Evolutionary conservation across 176 grass and related monocot species (phyloP).

Genomic region (Lolium perenne): DNA sequence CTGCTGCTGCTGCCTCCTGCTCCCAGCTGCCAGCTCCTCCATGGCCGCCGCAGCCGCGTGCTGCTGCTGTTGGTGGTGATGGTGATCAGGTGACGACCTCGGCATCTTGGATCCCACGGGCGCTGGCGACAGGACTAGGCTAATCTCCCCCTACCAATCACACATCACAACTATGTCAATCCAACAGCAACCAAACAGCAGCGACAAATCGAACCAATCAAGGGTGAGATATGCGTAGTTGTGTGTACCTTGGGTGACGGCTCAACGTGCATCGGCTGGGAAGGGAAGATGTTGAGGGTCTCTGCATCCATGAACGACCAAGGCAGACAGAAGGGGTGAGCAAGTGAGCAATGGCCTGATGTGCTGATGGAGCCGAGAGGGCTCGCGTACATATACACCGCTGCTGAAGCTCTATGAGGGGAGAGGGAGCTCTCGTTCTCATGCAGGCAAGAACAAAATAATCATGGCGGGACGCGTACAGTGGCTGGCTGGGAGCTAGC

Average conservation of each 20-base stretch:
- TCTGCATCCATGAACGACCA: slow-evolving; percentile 85
- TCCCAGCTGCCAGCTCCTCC: slow-evolving; percentile 55
- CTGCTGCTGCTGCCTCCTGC: slow-evolving; percentile 49
- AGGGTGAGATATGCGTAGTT: background rate
- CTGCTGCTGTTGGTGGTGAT: slow-evolving; percentile 49
- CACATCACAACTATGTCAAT: slow-evolving; percentile 1
- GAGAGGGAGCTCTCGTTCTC: background rate
- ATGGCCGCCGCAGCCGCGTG: slow-evolving; percentile 48
- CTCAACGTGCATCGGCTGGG: slow-evolving; percentile 91
- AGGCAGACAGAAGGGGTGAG: background rate
- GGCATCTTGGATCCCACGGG: slow-evolving; percentile 71
- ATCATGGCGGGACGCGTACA: slow-evolving; percentile 47
- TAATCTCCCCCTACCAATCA: slow-evolving; percentile 63
- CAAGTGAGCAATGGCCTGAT: slow-evolving; percentile 25
- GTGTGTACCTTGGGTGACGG: slow-evolving; percentile 64
- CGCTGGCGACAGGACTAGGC: slow-evolving; percentile 71
- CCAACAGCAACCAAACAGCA: background rate
- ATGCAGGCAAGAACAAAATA: slow-evolving; percentile 45
- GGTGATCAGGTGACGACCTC: slow-evolving; percentile 53
- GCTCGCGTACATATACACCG: slow-evolving; percentile 9
- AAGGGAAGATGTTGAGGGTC: slow-evolving; percentile 98
- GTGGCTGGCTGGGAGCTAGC: background rate
- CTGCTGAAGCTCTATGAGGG: slow-evolving; percentile 8
- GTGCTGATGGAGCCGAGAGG: slow-evolving; percentile 32
- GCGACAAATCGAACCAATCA: no score